Evolutionary conservation across 2,329 filamentous ascomycete genomes (phyloP).

Genomic region (Gaeumannomyces sp.): DNA sequence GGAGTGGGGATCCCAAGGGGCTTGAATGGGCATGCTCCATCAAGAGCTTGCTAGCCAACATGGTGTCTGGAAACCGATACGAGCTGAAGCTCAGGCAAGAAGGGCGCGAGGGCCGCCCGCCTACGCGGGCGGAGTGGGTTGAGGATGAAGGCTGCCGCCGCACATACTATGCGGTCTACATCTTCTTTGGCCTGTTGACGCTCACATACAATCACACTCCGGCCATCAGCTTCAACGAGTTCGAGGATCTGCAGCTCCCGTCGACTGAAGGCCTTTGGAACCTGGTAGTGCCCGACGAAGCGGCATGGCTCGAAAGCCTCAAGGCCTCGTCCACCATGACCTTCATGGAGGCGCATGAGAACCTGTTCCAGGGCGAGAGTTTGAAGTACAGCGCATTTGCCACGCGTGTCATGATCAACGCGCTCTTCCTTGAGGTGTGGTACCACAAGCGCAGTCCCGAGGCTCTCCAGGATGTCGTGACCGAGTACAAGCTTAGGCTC

Average conservation of each 20-base stretch:
- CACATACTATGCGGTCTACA: conserved; percentile 97
- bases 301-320: conserved; percentile 76
- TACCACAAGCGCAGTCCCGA: conserved; percentile 98
- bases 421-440: conserved; percentile 96
- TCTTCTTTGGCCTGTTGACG: conserved; percentile 94
- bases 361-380: conserved; percentile 87
- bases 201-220: conserved; percentile 97
- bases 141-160: conserved; percentile 94
- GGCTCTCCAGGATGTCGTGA: conserved; percentile 92
- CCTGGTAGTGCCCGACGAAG: conserved; percentile 69
- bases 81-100: conserved; percentile 92
- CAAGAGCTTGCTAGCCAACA: conserved; percentile 95
- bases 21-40: conserved; percentile 99
- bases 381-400: conserved; percentile 94
- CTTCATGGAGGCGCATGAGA: conserved; percentile 90
- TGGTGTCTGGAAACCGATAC: conserved; percentile 96
- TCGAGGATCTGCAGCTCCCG: conserved; percentile 85
- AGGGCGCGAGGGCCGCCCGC: conserved; percentile 68
- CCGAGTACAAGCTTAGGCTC: conserved; percentile 93
- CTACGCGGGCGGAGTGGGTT: conserved; percentile 85
- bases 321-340: conserved; percentile 67
- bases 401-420: conserved; percentile 97
- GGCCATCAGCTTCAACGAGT: conserved; percentile 96
- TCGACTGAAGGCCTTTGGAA: conserved; percentile 96
- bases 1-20: conserved; percentile 96